Evolutionary conservation across 768 basidiomycete species (phyloP).

Genomic region (Porphyrellus cyaneotinctus): DNA sequence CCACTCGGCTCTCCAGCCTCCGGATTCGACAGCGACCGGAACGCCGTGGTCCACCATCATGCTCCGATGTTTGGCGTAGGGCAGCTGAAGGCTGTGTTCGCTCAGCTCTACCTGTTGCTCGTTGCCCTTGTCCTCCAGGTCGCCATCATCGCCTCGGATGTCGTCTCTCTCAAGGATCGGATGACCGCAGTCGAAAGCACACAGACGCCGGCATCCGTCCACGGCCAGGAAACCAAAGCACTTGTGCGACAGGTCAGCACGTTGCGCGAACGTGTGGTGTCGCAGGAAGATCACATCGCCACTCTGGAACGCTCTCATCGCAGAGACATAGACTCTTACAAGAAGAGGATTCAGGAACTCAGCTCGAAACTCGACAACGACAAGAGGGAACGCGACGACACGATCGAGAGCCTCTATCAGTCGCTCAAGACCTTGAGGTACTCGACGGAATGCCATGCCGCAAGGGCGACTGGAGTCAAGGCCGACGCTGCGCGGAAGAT

Average conservation of each 20-base stretch:
- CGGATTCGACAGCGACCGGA: not conserved
- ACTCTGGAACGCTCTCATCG: slow-evolving; percentile 7
- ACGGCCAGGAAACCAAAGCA: not conserved
- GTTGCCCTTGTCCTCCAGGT: not conserved
- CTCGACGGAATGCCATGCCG: slow-evolving; percentile 12
- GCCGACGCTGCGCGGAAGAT: slow-evolving; percentile 20
- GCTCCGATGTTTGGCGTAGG: too few species aligned
- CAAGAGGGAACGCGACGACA: slow-evolving; percentile 3
- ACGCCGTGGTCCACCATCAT: not conserved
- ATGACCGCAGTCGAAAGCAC: slow-evolving; percentile 11
- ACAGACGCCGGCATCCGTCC: not conserved
- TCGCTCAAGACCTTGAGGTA: too few species aligned
- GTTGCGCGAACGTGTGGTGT: slow-evolving; percentile 7
- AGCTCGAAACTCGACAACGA: too few species aligned
- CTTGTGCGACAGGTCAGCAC: slow-evolving; percentile 8
- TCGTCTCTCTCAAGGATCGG: too few species aligned
- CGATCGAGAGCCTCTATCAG: slow-evolving; percentile 1
- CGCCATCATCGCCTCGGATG: too few species aligned
- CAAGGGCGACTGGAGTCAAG: slow-evolving; percentile 9
- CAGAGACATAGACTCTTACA: not conserved
- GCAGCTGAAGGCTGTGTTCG: slow-evolving; percentile 4
- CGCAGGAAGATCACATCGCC: slow-evolving; percentile 13
- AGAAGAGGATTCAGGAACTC: slow-evolving; percentile 13
- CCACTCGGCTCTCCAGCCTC: not conserved
- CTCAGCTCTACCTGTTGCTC: slow-evolving; percentile 9